Conservation (phyloP, 2,329 filamentous ascomycete species). For the Paracorniculantispora psalliotae region DNA sequence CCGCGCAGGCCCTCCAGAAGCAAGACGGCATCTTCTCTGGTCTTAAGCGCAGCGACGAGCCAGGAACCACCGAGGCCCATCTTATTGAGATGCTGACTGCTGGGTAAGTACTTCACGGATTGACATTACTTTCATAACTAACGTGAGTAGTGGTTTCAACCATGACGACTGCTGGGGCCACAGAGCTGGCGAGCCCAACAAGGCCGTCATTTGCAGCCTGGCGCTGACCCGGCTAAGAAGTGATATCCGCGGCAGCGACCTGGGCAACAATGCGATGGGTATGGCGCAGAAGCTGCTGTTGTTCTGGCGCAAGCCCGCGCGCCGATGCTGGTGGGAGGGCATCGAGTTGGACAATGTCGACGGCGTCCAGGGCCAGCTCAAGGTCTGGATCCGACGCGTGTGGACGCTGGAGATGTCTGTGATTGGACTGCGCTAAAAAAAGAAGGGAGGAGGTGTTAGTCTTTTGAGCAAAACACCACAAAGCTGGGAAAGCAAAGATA, state of each 20-base stretch:
- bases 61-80: slow-evolving; percentile 94
- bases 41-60: slow-evolving; percentile 88
- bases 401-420: slow-evolving; percentile 99
- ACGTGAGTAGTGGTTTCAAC: slow-evolving; percentile 73
- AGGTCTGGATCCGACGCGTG: slow-evolving; percentile 96
- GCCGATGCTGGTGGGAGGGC: slow-evolving; percentile 98
- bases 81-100: slow-evolving; percentile 99
- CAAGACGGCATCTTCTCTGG: slow-evolving; percentile 97
- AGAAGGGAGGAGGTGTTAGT: too few species aligned
- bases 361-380: slow-evolving; percentile 84
- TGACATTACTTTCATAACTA: slow-evolving; percentile 4
- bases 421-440: slow-evolving; percentile 68
- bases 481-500: slow-evolving; percentile 1
- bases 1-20: slow-evolving; percentile 75
- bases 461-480: neutral
- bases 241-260: slow-evolving; percentile 77
- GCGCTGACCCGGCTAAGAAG: slow-evolving; percentile 88
- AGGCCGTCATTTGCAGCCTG: slow-evolving; percentile 95
- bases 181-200: slow-evolving; percentile 94
- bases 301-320: slow-evolving; percentile 96
- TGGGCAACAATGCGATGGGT: slow-evolving; percentile 74
- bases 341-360: slow-evolving; percentile 87
- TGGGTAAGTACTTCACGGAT: slow-evolving; percentile 66
- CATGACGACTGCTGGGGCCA: slow-evolving; percentile 95
- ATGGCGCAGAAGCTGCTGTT: slow-evolving; percentile 98